Conservation (phyloP, 2,329 filamentous ascomycete species). For the Alternaria dauci region DNA sequence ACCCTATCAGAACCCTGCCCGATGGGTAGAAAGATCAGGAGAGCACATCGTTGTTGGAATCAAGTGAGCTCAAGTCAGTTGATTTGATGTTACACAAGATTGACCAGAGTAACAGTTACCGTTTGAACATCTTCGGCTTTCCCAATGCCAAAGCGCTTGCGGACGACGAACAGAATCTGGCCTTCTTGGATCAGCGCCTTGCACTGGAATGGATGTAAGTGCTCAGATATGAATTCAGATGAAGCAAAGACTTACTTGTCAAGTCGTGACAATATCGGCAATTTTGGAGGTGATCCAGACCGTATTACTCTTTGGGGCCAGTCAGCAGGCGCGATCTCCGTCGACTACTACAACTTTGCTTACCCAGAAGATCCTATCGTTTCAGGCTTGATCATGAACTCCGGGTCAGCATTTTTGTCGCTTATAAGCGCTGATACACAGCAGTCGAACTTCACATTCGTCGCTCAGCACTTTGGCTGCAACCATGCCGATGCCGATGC, state of each 20-base stretch:
- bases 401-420: conserved; percentile 28
- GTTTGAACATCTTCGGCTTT: conserved; percentile 54
- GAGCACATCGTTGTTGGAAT: conserved; percentile 49
- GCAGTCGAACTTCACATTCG: conserved; percentile 51
- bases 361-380: conserved; percentile 59
- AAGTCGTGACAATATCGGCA: conserved; percentile 49
- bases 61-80: conserved; percentile 46
- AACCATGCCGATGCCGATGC: conserved; percentile 23
- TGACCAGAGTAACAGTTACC: conserved; percentile 32
- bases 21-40: conserved; percentile 45
- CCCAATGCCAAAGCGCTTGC: conserved; percentile 47
- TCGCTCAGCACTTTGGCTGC: conserved; percentile 51
- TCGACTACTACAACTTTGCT: conserved; percentile 61
- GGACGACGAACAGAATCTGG: conserved; percentile 48
- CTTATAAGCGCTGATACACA: conserved; percentile 27
- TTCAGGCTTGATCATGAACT: conserved; percentile 36
- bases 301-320: conserved; percentile 54
- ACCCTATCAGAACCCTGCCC: conserved; percentile 46
- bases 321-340: conserved; percentile 50
- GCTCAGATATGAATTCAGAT: background rate
- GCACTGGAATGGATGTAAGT: conserved; percentile 48
- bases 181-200: conserved; percentile 52
- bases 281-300: conserved; percentile 46
- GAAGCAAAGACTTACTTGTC: conserved; percentile 14
- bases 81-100: background rate